Conservation (phyloP, 2,329 filamentous ascomycete species). For the Ampelomyces quisqualis region DNA sequence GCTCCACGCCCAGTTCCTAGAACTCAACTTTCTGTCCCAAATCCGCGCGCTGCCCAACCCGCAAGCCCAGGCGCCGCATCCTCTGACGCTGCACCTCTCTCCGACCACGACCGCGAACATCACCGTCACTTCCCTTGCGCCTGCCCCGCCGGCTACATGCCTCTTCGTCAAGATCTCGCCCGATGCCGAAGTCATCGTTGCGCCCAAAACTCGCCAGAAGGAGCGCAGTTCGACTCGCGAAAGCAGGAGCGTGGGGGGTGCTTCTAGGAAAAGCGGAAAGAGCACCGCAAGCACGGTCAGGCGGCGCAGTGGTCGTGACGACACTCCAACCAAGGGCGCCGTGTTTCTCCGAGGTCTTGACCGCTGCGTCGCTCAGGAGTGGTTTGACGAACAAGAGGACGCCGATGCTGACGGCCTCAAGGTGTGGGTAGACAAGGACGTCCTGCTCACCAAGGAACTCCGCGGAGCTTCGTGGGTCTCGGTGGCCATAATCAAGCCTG, state of each 20-base stretch:
- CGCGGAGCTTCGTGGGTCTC: constrained; percentile 74
- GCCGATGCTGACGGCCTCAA: constrained; percentile 58
- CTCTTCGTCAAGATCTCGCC: constrained; percentile 90
- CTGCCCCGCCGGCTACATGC: constrained; percentile 64
- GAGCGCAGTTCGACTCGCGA: constrained; percentile 66
- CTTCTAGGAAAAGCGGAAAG: constrained; percentile 74
- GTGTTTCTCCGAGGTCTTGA: constrained; percentile 82
- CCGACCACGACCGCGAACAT: constrained; percentile 95
- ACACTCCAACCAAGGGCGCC: constrained; percentile 63
- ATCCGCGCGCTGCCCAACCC: constrained; percentile 93
- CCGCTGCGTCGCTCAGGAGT: constrained; percentile 66
- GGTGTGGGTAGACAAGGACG: constrained; percentile 82
- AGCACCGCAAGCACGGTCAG: constrained; percentile 72
- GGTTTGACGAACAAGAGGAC: constrained; percentile 69
- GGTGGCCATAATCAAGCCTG: constrained; percentile 84
- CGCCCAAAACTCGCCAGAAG: constrained; percentile 83
- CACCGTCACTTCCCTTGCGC: constrained; percentile 78
- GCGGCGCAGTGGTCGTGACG: constrained; percentile 58
- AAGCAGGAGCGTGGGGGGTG: constrained; percentile 75
- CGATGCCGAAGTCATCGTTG: constrained; percentile 95
- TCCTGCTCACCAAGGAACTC: constrained; percentile 69
- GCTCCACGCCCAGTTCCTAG: constrained; percentile 90
- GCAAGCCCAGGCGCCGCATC: constrained; percentile 63
- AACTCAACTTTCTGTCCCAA: constrained; percentile 89
- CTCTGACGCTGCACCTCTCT: constrained; percentile 87